These are phyloP conservation scores for Capronia americana DNA, from an alignment of 2,329 filamentous ascomycete species.

Conservation along the genomic window DNA sequence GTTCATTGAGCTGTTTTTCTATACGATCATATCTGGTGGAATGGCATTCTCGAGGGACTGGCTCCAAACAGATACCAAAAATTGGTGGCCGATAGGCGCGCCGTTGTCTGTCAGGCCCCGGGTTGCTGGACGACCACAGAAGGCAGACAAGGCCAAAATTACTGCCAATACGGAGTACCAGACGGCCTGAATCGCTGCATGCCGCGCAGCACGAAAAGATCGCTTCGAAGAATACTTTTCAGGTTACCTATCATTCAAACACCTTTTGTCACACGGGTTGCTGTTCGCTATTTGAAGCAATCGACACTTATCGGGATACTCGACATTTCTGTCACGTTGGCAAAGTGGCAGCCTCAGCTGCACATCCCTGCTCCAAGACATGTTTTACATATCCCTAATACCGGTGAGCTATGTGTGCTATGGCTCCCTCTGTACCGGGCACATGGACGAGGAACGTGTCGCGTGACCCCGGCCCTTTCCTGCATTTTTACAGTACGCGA, in stretches of 20 bases:
- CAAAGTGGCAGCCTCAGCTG: no score
- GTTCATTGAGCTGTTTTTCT: not conserved
- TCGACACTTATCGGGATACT: no score
- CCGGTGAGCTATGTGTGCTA: not conserved
- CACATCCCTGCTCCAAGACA: not conserved
- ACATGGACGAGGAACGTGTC: no score
- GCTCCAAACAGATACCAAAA: not conserved
- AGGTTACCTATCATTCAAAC: not conserved
- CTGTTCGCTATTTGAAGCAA: not conserved
- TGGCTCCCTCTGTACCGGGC: not conserved
- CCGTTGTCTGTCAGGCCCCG: not conserved
- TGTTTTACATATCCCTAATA: not conserved
- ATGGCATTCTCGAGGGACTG: not conserved
- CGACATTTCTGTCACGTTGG: no score
- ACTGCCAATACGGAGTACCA: not conserved
- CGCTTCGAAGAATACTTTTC: not conserved
- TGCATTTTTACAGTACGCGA: not conserved
- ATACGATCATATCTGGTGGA: not conserved
- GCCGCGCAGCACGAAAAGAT: not conserved
- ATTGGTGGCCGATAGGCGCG: no score
- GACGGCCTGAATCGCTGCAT: not conserved
- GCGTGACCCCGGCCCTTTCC: no score
- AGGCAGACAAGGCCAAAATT: not conserved
- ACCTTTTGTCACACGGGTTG: not conserved
- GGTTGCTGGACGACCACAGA: not conserved